phyloP scores from a whole-genome alignment of 2,329 filamentous ascomycete species.

The Alternaria brassicae region DNA sequence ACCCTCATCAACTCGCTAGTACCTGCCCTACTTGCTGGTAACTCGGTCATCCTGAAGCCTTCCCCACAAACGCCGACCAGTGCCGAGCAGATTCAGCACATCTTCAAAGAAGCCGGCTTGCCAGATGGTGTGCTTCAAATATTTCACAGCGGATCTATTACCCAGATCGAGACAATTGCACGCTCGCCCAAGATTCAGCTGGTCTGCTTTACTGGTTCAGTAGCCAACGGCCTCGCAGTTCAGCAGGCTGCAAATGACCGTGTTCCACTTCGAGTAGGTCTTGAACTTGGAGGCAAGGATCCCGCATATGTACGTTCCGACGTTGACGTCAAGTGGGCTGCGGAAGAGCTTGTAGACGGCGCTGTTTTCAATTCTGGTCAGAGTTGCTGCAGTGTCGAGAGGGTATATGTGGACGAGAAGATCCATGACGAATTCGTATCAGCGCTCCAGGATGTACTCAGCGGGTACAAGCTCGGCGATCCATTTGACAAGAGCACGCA shows the following conservation, averaged over 20 bases:
- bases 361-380: slow-evolving; percentile 99
- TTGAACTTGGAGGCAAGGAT: slow-evolving; percentile 95
- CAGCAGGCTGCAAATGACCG: slow-evolving; percentile 85
- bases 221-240: slow-evolving; percentile 83
- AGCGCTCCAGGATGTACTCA: slow-evolving; percentile 79
- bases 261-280: slow-evolving; percentile 77
- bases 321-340: slow-evolving; percentile 88
- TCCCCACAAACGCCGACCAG: slow-evolving; percentile 94
- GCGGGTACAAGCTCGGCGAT: slow-evolving; percentile 84
- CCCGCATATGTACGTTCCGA: slow-evolving; percentile 87
- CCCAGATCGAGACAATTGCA: slow-evolving; percentile 78
- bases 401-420: slow-evolving; percentile 86
- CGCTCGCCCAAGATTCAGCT: slow-evolving; percentile 77
- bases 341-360: slow-evolving; percentile 92
- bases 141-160: slow-evolving; percentile 85
- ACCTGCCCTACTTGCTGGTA: slow-evolving; percentile 87
- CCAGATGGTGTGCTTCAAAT: slow-evolving; percentile 86
- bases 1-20: slow-evolving; percentile 92
- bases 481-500: slow-evolving; percentile 80
- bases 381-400: slow-evolving; percentile 92
- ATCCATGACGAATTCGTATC: slow-evolving; percentile 84
- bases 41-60: slow-evolving; percentile 91
- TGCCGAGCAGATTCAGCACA: slow-evolving; percentile 79
- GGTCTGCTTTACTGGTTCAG: slow-evolving; percentile 93
- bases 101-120: slow-evolving; percentile 81